Percentiles rank a stretch among this genome's conserved stretches.
These are phyloP conservation scores for Podospora pseudopauciseta DNA, from an alignment of 495 filamentous ascomycete species.

Conservation along the genomic window DNA sequence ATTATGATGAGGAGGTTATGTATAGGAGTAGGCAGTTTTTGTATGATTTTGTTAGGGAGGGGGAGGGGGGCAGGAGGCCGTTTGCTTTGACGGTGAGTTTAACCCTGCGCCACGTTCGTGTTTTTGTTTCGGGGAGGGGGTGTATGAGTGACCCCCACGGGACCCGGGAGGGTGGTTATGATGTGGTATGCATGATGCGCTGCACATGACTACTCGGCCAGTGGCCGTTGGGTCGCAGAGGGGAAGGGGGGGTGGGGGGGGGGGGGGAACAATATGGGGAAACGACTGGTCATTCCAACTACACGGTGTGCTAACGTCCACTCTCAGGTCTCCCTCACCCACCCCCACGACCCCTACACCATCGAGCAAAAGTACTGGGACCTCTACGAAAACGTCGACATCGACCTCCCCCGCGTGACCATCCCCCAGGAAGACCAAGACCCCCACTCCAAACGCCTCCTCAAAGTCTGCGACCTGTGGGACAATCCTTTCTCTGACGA, in stretches of 20 bases:
- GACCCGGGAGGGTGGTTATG: not conserved
- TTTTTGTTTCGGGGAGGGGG: not conserved
- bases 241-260: too few species aligned
- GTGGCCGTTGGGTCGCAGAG: not conserved
- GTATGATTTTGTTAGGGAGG: constrained; percentile 74
- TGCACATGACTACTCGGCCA: not conserved
- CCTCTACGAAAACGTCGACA: constrained; percentile 80
- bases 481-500: constrained; percentile 73
- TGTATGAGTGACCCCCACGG: not conserved
- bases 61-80: constrained; percentile 56
- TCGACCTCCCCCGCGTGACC: constrained; percentile 67
- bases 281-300: not conserved
- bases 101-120: not conserved
- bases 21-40: constrained; percentile 78
- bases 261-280: not conserved
- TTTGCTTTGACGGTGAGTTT: constrained; percentile 70
- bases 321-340: constrained; percentile 61
- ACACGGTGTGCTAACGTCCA: not conserved
- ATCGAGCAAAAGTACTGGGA: constrained; percentile 89
- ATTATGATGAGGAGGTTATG: constrained; percentile 91
- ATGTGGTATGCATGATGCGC: not conserved
- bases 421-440: constrained; percentile 78
- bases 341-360: constrained; percentile 88
- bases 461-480: constrained; percentile 77
- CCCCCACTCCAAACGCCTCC: constrained; percentile 71